These are phyloP conservation scores for Termitomyces sp. DNA, from an alignment of 768 basidiomycete species.

Conservation along the genomic window DNA sequence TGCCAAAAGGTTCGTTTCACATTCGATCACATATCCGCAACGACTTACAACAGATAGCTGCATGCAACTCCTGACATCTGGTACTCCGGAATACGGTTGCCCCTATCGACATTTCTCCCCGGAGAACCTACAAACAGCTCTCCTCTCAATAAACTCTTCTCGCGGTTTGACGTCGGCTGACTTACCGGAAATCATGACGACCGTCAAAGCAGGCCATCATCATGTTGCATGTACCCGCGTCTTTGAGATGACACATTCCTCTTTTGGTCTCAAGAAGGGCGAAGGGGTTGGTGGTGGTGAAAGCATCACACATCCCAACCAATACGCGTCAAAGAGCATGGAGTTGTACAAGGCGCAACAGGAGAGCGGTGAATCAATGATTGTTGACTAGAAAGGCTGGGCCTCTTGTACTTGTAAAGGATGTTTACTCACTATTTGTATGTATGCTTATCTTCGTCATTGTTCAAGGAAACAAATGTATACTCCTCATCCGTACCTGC, in stretches of 20 bases:
- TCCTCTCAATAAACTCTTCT: slow-evolving; percentile 62
- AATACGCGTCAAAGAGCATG: slow-evolving; percentile 72
- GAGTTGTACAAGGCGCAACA: slow-evolving; percentile 46
- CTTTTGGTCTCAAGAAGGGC: slow-evolving; percentile 72
- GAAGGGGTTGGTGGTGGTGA: slow-evolving; percentile 85
- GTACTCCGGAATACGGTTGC: slow-evolving; percentile 74
- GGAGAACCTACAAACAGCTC: slow-evolving; percentile 74
- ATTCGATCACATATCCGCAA: background rate
- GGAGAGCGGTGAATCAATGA: slow-evolving; percentile 39
- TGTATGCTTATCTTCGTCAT: background rate
- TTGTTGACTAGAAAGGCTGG: slow-evolving; percentile 21
- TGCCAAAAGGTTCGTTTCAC: slow-evolving; percentile 64
- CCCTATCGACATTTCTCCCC: slow-evolving; percentile 87
- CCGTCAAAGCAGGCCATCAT: slow-evolving; percentile 75
- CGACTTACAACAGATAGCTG: slow-evolving; percentile 49
- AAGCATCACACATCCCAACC: slow-evolving; percentile 91
- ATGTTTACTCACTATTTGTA: background rate
- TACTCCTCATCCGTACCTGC: background rate
- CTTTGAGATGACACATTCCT: slow-evolving; percentile 87
- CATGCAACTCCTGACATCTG: slow-evolving; percentile 69
- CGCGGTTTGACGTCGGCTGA: slow-evolving; percentile 64
- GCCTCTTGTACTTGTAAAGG: background rate
- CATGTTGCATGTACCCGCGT: slow-evolving; percentile 97
- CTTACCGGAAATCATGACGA: slow-evolving; percentile 75
- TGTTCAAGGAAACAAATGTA: background rate